Conservation (phyloP, 2,329 filamentous ascomycete species). For the Cercospora sp. region DNA sequence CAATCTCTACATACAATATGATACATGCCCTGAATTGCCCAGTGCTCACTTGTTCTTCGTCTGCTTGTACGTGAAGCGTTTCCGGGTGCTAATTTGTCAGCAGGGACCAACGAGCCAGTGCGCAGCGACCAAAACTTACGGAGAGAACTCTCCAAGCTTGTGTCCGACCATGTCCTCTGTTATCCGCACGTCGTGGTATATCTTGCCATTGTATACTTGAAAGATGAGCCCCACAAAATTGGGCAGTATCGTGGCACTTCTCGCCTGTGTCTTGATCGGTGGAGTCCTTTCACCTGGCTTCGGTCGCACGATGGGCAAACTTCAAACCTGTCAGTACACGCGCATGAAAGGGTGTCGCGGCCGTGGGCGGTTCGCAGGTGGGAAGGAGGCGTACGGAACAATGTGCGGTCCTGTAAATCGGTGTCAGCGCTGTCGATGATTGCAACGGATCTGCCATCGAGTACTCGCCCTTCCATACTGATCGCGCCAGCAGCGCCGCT, state of each 20-base stretch:
- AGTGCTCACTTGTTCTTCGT: constrained; percentile 64
- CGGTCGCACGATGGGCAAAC: constrained; percentile 63
- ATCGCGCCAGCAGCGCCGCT: constrained; percentile 58
- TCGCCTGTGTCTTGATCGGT: constrained; percentile 83
- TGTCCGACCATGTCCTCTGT: constrained; percentile 97
- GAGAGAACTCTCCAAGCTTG: constrained; percentile 88
- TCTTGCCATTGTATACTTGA: constrained; percentile 88
- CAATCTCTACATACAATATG: neutral
- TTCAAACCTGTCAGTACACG: constrained; percentile 34
- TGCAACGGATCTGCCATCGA: neutral
- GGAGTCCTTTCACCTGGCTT: constrained; percentile 63
- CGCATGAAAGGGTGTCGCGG: neutral
- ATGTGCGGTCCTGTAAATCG: constrained; percentile 63
- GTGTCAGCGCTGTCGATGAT: constrained; percentile 19
- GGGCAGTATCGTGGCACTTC: constrained; percentile 84
- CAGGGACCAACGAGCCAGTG: neutral
- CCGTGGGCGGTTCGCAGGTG: neutral
- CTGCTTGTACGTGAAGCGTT: constrained; percentile 67
- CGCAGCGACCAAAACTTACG: constrained; percentile 59
- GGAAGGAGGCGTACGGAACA: constrained; percentile 60
- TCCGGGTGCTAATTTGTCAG: constrained; percentile 58
- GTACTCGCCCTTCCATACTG: constrained; percentile 79
- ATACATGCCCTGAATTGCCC: neutral
- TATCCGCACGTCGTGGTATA: constrained; percentile 76
- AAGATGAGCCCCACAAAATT: constrained; percentile 90